Evolutionary conservation across 805 yeast species (phyloP), one percentile per base, ranked within the genome.

Genomic region (Tetrapisispora taiwanensis): DNA sequence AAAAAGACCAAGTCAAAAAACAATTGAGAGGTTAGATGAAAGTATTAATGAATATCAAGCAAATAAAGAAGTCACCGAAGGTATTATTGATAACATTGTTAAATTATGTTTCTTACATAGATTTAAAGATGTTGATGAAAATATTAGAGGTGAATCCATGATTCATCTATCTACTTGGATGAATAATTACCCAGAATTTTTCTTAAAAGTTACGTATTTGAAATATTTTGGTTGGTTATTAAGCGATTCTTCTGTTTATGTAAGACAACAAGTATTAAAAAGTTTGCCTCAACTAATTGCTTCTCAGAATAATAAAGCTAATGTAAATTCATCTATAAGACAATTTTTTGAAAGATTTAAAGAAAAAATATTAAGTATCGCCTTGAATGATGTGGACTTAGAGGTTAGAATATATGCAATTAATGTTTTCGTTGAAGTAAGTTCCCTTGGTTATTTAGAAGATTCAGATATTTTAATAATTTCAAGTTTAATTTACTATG

Each of bases 221-320:
- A 74, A 88, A 49, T 85, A 84, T 60, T 72, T 84, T 55, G 95
- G 95, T 4, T 84, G 94, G 94, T 68, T 85, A 30, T 65, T 89
- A 35, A 79, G 89, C n/a, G 96, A 88, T 56, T 68, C 76, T 2
- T 72, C 75, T 14, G 61, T 73, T 10, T 49, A 58, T 3, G 94
- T 85, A 1, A 72, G 95, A 51, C 58, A 70, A 8, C 87, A 84
- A 52, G 88, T 79, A 1, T 56, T 83, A 22, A 75, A 70, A 51
- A 70, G 73, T 4, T 63, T 88, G 36, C 62, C 63, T 3, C 46
- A 58, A 68, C 12, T 77, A 67, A 52, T 62, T 79, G 49, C 27
- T 67, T 64, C 36, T 8, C 43, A 46, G 15, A 46, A 45, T 28
- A 50, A 43, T 10, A 41, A 41, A 24, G 63, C 66, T 20, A 65